Conservation (phyloP, 1,284 basidiomycete genomes). For the Ceratobasidium sp. region DNA sequence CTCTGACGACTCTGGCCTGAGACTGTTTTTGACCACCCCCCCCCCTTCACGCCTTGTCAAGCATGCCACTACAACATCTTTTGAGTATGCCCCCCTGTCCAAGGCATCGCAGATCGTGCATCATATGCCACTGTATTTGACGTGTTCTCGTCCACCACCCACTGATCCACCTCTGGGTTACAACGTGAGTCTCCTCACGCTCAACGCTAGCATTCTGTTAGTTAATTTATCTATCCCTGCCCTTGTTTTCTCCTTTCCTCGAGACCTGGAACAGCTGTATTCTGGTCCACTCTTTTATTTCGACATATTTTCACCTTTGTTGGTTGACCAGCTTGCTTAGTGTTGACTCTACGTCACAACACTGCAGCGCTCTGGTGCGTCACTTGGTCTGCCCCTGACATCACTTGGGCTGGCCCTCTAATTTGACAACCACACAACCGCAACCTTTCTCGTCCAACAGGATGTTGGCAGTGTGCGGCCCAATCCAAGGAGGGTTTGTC, state of each 20-base stretch:
- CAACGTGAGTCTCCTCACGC: not conserved
- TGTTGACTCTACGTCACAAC: not conserved
- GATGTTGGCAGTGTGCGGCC: not conserved
- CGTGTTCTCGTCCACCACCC: not conserved
- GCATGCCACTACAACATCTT: slow-evolving; percentile 20
- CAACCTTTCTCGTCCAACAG: not conserved
- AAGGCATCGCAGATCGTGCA: not conserved
- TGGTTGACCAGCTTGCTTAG: not conserved
- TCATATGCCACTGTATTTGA: not conserved
- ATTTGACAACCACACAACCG: not conserved
- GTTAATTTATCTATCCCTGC: not conserved
- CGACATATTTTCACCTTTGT: slow-evolving; percentile 16
- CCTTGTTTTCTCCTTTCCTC: slow-evolving; percentile 6
- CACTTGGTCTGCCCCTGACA: not conserved
- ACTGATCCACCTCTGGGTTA: not conserved
- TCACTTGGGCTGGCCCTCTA: not conserved
- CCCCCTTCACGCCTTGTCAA: not conserved
- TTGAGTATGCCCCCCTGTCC: not conserved
- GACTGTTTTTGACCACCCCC: not conserved
- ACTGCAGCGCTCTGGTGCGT: not conserved
- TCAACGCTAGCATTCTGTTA: no score
- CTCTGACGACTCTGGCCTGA: slow-evolving; percentile 28
- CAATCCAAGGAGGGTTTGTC: no score
- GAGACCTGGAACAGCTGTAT: not conserved
- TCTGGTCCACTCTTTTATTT: slow-evolving; percentile 14